Evolutionary conservation across 2,329 filamentous ascomycete species (phyloP).

Genomic region (Aureobasidium musti): DNA sequence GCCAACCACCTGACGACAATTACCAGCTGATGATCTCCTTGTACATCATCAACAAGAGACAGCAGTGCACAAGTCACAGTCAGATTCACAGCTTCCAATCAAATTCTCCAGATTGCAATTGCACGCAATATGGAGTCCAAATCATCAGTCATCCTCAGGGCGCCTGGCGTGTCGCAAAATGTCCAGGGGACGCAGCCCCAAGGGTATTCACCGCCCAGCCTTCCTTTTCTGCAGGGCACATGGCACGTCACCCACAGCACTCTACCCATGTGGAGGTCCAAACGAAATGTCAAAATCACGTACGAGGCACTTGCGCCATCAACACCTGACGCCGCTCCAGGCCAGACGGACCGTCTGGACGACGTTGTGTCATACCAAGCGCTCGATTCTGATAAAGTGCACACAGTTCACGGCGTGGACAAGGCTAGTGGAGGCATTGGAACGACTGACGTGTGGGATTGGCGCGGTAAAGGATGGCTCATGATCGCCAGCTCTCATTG

Average conservation of each 20-base stretch:
- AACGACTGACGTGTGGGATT: slow-evolving; percentile 61
- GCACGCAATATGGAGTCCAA: slow-evolving; percentile 7
- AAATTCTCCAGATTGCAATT: background rate
- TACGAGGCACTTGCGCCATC: slow-evolving; percentile 60
- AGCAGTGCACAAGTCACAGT: background rate
- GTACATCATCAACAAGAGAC: slow-evolving; percentile 26
- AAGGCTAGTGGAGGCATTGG: slow-evolving; percentile 44
- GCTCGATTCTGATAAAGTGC: slow-evolving; percentile 54
- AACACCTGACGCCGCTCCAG: slow-evolving; percentile 38
- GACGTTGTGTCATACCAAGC: slow-evolving; percentile 73
- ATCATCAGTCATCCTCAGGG: slow-evolving; percentile 40
- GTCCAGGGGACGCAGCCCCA: slow-evolving; percentile 31
- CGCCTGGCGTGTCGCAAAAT: slow-evolving; percentile 45
- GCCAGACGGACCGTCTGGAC: slow-evolving; percentile 58
- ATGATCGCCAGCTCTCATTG: slow-evolving; percentile 72
- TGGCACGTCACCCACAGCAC: slow-evolving; percentile 77
- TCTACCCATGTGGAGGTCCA: slow-evolving; percentile 76
- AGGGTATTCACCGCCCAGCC: slow-evolving; percentile 51
- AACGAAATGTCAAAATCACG: slow-evolving; percentile 77
- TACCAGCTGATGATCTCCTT: slow-evolving; percentile 9
- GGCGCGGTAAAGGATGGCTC: slow-evolving; percentile 76
- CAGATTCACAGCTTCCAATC: slow-evolving; percentile 1
- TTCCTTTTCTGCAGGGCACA: slow-evolving; percentile 64
- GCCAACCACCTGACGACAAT: slow-evolving; percentile 25
- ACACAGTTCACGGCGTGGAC: slow-evolving; percentile 67